Evolutionary conservation across 2,329 filamentous ascomycete genomes (phyloP).

Genomic region (Cladophialophora bantiana): DNA sequence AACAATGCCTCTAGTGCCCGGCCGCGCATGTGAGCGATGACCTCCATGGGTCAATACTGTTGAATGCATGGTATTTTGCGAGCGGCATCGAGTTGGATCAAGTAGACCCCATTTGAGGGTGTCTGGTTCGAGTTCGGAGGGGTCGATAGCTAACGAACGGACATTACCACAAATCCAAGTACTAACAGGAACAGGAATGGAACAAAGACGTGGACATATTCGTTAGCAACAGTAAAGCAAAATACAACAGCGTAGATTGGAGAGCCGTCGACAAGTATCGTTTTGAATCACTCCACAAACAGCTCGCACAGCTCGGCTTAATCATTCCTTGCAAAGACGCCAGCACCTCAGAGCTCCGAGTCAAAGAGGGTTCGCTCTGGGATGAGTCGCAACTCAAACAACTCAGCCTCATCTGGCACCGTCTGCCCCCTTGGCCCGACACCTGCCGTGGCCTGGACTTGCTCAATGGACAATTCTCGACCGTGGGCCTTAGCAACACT

Average conservation of each 20-base stretch:
- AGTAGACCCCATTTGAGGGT: too few species aligned
- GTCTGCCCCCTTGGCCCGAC: slow-evolving; percentile 73
- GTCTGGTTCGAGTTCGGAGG: too few species aligned
- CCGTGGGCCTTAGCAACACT: slow-evolving; percentile 76
- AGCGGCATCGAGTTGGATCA: too few species aligned
- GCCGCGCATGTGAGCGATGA: too few species aligned
- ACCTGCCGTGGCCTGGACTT: slow-evolving; percentile 60
- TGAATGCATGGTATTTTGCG: too few species aligned
- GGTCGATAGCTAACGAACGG: too few species aligned
- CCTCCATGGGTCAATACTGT: too few species aligned
- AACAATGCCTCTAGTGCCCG: too few species aligned
- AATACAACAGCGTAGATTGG: slow-evolving; percentile 53
- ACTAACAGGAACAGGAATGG: slow-evolving; percentile 16
- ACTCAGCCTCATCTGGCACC: slow-evolving; percentile 75
- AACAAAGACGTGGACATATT: slow-evolving; percentile 19
- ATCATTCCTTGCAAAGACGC: slow-evolving; percentile 44
- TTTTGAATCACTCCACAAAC: slow-evolving; percentile 62
- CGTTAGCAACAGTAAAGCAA: slow-evolving; percentile 9
- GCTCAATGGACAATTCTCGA: slow-evolving; percentile 65
- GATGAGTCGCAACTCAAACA: slow-evolving; percentile 66
- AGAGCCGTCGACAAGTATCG: slow-evolving; percentile 73
- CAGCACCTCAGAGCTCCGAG: slow-evolving; percentile 69
- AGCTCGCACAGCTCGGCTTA: slow-evolving; percentile 63
- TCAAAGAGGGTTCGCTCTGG: slow-evolving; percentile 66
- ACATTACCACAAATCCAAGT: too few species aligned